Base-by-base conservation (phyloP, 2,329 filamentous ascomycete species). In the Hypomyces rosellus region DNA sequence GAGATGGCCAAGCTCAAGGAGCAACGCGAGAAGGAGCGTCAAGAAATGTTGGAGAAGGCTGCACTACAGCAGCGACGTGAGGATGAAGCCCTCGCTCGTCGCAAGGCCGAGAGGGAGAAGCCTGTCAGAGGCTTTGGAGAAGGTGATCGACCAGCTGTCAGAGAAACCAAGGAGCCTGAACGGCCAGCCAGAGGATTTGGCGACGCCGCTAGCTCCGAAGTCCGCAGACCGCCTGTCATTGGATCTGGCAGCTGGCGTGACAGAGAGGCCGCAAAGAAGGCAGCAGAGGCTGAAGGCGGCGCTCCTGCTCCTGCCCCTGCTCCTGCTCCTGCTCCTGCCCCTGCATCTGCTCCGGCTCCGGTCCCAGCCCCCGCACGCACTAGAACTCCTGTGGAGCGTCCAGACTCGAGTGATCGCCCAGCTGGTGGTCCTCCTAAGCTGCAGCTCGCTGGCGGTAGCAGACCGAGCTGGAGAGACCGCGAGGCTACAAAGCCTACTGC, bases 51-150 rank as follows among this genome's bases (percentile, higher is more conserved):
- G 55, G 82, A 85, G 71, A 80, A 78, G 68, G 79, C 76, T 44
- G 81, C 81, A 12, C 71, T 81, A 59, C 92, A 96, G 71, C 83
- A 82, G 60, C 81, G 89, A 64, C 84, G 88, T 67, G 91, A 95
- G 69, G 90, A 93, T 61, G 91, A 96, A 68, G 91, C 89, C 14
- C 82, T 91, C 70, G 86, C 86, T 58, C 82, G 86, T 60, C 82
- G 80, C 67, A 81, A 77, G 63, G 84, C 78, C 52, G 82, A 82
- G 68, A 88, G 81, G 70, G 80, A 79, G 61, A 72, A 72, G 59
- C 65, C 43, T 25, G 15, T 47, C 53, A 57, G 75, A 54, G 57
- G 58, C 30, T 36, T 34, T 42, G 59, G 61, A 46, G 63, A 60
- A 30, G 6, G 25, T 8, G 25, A 30, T 11, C 25, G 25, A 6